Conservation (phyloP, 805 yeast species). For the Teunomyces panamensis region DNA sequence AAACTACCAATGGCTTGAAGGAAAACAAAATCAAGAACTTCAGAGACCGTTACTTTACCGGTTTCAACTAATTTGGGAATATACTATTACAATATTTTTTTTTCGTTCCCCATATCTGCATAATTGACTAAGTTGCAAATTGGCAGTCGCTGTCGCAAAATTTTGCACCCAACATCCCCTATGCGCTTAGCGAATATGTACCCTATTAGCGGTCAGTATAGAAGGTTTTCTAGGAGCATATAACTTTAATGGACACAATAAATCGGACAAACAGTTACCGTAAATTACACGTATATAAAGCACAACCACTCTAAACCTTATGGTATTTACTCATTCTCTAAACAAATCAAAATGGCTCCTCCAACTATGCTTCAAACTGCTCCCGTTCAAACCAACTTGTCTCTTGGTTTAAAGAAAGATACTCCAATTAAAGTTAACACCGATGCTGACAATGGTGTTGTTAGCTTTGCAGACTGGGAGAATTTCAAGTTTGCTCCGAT, state of each 20-base stretch:
- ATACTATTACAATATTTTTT: no score
- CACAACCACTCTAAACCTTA: neutral
- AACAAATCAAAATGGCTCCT: constrained; percentile 25
- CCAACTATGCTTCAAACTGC: constrained; percentile 32
- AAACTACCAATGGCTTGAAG: constrained; percentile 42
- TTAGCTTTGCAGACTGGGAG: constrained; percentile 58
- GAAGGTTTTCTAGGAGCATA: constrained; percentile 1
- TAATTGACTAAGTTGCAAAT: neutral
- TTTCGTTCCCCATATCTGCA: neutral
- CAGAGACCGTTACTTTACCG: constrained; percentile 72
- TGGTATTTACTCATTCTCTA: neutral
- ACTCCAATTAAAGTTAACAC: constrained; percentile 13
- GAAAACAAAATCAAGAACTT: constrained; percentile 52
- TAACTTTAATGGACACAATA: neutral
- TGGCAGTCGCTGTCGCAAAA: neutral
- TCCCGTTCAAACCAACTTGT: constrained; percentile 6
- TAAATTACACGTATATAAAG: neutral
- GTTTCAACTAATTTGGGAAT: constrained; percentile 41
- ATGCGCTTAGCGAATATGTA: constrained; percentile 3
- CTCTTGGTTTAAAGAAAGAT: neutral
- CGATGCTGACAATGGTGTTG: constrained; percentile 21
- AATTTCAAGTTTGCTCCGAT: constrained; percentile 67
- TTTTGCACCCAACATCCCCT: constrained; percentile 7
- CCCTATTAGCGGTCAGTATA: neutral
- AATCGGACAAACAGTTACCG: neutral